Percentiles rank a stretch among this genome's conserved stretches.
These are phyloP conservation scores for Aspergillus saccharolyticus DNA, from an alignment of 495 filamentous ascomycete species.

Conservation along the genomic window DNA sequence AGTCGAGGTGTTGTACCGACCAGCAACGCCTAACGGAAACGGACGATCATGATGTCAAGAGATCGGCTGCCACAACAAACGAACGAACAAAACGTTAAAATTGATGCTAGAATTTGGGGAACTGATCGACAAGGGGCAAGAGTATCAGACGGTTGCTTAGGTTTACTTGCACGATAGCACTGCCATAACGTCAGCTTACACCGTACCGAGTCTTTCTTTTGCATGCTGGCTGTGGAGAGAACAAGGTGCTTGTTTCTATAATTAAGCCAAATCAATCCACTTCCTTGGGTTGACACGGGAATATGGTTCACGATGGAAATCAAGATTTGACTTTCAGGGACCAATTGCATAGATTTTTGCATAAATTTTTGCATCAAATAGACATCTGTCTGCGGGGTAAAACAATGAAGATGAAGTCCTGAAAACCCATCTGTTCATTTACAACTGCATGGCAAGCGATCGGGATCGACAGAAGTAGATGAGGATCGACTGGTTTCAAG, in stretches of 20 bases:
- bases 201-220: neutral
- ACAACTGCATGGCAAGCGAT: neutral
- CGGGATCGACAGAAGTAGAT: neutral
- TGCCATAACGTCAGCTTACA: neutral
- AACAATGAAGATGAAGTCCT: neutral
- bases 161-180: neutral
- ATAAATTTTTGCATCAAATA: neutral
- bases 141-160: neutral
- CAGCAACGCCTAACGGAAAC: neutral
- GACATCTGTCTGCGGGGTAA: neutral
- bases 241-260: neutral
- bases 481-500: neutral
- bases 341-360: neutral
- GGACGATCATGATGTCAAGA: conserved; percentile 12
- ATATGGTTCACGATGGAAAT: neutral
- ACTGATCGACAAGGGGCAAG: neutral
- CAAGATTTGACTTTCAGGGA: neutral
- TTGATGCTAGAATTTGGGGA: neutral
- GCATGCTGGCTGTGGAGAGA: neutral
- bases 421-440: neutral
- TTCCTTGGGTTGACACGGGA: neutral
- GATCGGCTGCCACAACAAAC: neutral
- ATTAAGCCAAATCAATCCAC: neutral
- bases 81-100: neutral
- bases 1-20: neutral